phyloP scores from a whole-genome alignment of 2,329 filamentous ascomycete species.

The Pseudofabraea citricarpa region DNA sequence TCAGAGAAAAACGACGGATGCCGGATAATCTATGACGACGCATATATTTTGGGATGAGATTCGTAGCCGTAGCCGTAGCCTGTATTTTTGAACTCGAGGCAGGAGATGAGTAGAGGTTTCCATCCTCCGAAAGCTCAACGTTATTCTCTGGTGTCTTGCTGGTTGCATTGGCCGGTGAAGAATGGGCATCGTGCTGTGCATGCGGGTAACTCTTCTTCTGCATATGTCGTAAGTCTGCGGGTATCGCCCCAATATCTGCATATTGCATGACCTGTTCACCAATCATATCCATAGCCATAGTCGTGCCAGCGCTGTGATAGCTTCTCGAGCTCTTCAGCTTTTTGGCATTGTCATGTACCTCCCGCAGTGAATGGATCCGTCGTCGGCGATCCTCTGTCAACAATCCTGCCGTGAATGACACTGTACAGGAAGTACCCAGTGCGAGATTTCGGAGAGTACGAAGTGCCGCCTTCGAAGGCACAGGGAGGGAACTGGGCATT shows the following conservation, averaged over 20 bases:
- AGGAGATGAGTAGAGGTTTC: no score
- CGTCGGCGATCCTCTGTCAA: slow-evolving; percentile 53
- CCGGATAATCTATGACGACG: no score
- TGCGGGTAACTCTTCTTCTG: background rate
- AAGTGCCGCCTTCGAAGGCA: slow-evolving; percentile 51
- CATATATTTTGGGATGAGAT: background rate
- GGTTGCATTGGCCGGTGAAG: no score
- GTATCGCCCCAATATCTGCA: background rate
- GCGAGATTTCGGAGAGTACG: slow-evolving; percentile 51
- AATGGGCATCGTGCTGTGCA: no score
- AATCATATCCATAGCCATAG: slow-evolving; percentile 13
- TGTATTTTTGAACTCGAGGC: background rate
- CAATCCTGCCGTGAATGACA: slow-evolving; percentile 35
- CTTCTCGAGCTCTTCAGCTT: slow-evolving; percentile 40
- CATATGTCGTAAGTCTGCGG: background rate
- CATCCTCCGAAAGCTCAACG: no score
- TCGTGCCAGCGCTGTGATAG: slow-evolving; percentile 30
- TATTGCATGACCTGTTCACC: slow-evolving; percentile 13
- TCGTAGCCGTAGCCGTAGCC: background rate
- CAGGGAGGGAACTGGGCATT: slow-evolving; percentile 36
- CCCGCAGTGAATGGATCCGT: slow-evolving; percentile 44
- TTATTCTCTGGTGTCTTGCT: background rate
- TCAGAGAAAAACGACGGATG: no score
- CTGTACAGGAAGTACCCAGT: slow-evolving; percentile 52
- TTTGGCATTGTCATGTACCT: slow-evolving; percentile 47